phyloP scores from a whole-genome alignment of 441 rosid genomes.

The Syzygium malaccense region DNA sequence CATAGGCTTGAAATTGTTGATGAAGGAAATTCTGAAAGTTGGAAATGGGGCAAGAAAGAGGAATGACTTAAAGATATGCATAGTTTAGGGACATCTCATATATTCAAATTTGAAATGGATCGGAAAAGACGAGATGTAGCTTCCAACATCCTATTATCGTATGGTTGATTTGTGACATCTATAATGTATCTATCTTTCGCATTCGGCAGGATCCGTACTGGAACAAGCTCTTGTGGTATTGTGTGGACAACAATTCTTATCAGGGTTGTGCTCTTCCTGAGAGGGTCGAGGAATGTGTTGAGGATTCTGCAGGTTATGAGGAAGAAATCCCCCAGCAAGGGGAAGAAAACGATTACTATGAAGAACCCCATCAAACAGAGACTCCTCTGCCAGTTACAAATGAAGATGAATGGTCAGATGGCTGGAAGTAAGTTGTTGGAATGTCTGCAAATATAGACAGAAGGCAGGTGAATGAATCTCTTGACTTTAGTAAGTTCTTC shows the following conservation, averaged over 20 bases:
- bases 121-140: neutral
- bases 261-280: conserved; percentile 58
- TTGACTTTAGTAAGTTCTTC: neutral
- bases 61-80: neutral
- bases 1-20: neutral
- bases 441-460: neutral
- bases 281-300: conserved; percentile 21
- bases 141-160: neutral
- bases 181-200: neutral
- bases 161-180: neutral
- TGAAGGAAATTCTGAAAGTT: neutral
- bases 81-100: neutral
- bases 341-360: neutral
- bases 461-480: neutral
- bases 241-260: conserved; percentile 47
- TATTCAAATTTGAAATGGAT: neutral
- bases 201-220: conserved; percentile 48
- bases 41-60: neutral
- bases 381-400: conserved; percentile 26
- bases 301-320: conserved; percentile 10
- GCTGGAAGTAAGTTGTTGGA: conserved; percentile 30
- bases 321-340: neutral
- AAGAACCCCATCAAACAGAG: conserved; percentile 16
- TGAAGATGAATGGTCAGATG: conserved; percentile 65
- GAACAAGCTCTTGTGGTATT: conserved; percentile 51